A percentile compares a stretch with the other conserved stretches of the same genome.
phyloP scores from a whole-genome alignment of 768 basidiomycete species.

The Strobilomyces dryophilus region DNA sequence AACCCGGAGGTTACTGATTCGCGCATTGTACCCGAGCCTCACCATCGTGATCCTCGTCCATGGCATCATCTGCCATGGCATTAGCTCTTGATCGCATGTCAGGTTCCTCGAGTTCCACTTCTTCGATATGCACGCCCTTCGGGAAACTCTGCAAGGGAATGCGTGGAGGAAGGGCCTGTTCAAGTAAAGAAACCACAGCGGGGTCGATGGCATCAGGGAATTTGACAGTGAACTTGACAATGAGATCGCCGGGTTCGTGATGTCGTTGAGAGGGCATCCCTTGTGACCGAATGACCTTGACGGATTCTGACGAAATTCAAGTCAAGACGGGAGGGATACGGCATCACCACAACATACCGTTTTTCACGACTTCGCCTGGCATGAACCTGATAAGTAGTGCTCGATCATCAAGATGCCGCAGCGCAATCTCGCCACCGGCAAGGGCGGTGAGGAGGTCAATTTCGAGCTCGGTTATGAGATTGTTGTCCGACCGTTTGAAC shows the following conservation, averaged over 20 bases:
- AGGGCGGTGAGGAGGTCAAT: constrained; percentile 91
- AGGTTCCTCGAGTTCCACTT: constrained; percentile 77
- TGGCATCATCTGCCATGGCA: constrained; percentile 64
- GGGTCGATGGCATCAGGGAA: constrained; percentile 85
- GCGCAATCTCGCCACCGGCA: constrained; percentile 84
- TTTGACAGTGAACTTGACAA: constrained; percentile 76
- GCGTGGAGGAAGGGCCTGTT: constrained; percentile 82
- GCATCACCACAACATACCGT: constrained; percentile 54
- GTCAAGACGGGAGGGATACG: neutral
- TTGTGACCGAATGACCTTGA: constrained; percentile 90
- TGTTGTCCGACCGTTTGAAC: constrained; percentile 86
- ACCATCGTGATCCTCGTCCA: constrained; percentile 89
- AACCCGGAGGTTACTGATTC: constrained; percentile 56
- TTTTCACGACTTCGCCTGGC: constrained; percentile 90
- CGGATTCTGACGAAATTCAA: constrained; percentile 50
- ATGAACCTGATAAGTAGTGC: constrained; percentile 77
- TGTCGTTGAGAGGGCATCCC: constrained; percentile 99
- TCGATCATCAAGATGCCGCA: constrained; percentile 93
- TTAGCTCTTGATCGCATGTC: constrained; percentile 52
- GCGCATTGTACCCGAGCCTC: constrained; percentile 95
- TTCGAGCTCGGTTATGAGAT: constrained; percentile 83
- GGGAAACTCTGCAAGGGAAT: constrained; percentile 59
- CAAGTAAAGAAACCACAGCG: constrained; percentile 64
- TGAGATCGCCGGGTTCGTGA: constrained; percentile 94
- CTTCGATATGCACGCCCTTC: constrained; percentile 72